Evolutionary conservation across 441 rosid species (phyloP).

Genomic region (Breynia disticha): DNA sequence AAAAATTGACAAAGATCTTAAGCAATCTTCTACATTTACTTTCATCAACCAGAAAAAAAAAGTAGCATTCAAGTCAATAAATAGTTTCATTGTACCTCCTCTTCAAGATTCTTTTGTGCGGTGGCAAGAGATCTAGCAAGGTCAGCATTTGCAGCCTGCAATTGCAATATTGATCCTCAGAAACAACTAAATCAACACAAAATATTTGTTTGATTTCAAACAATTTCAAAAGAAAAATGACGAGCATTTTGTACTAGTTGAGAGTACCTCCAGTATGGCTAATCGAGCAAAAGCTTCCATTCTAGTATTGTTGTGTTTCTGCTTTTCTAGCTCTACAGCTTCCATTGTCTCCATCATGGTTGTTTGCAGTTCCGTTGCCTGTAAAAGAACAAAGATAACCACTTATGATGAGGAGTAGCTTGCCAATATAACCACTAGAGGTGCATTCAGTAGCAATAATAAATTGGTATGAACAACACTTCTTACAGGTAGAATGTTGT

Average conservation of each 20-base stretch:
- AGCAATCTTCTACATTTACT: background rate
- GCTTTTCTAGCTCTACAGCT: constrained; percentile 83
- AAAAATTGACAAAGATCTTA: background rate
- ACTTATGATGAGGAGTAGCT: background rate
- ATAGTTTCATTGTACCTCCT: constrained; percentile 51
- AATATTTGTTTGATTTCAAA: constrained; percentile 3
- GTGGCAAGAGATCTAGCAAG: constrained; percentile 79
- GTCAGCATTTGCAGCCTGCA: constrained; percentile 83
- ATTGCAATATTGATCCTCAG: constrained; percentile 28
- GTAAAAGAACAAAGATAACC: constrained; percentile 7
- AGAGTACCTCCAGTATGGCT: constrained; percentile 73
- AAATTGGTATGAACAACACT: no score
- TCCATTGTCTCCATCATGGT: constrained; percentile 90
- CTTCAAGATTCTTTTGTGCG: constrained; percentile 73
- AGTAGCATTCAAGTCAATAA: background rate
- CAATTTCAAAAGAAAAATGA: no score
- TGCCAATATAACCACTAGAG: background rate
- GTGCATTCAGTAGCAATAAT: background rate
- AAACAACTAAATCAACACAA: constrained; percentile 12
- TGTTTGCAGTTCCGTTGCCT: constrained; percentile 91
- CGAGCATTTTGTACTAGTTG: no score
- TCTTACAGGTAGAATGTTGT: no score
- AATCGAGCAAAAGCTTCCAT: constrained; percentile 73
- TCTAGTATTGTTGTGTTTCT: constrained; percentile 91
- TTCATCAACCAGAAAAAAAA: background rate